These are phyloP conservation scores for Syzygium oleosum DNA, from an alignment of 345 rosid genomes.

Conservation along the genomic window DNA sequence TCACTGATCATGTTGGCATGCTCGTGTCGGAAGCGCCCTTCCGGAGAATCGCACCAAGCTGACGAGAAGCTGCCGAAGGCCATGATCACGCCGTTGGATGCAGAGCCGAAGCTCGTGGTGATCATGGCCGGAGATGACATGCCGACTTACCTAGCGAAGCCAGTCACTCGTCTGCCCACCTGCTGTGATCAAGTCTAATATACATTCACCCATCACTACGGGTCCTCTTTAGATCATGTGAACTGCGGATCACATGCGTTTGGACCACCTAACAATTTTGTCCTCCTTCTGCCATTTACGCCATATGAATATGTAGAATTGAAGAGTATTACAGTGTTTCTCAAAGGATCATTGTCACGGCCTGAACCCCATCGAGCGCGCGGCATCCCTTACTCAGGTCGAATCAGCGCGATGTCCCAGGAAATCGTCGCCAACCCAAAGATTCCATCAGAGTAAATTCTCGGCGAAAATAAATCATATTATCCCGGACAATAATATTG, in stretches of 20 bases:
- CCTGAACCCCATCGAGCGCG: too few species aligned
- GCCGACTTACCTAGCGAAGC: slow-evolving; percentile 24
- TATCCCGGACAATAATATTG: too few species aligned
- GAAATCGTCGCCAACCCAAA: too few species aligned
- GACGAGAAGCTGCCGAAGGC: neutral
- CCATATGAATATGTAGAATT: neutral
- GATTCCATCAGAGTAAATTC: too few species aligned
- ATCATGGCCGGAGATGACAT: slow-evolving; percentile 35
- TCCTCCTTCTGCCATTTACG: neutral
- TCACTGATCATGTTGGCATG: slow-evolving; percentile 21
- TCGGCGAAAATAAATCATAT: too few species aligned
- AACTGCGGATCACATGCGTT: neutral
- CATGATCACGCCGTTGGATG: neutral
- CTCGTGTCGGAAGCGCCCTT: neutral
- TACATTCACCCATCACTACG: neutral
- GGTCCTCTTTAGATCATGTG: neutral
- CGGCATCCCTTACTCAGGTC: too few species aligned
- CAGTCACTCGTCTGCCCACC: neutral
- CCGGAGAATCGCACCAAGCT: neutral
- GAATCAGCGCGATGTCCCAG: too few species aligned
- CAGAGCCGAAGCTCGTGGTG: slow-evolving; percentile 20
- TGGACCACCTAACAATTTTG: neutral
- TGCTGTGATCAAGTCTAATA: neutral
- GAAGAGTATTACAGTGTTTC: neutral
- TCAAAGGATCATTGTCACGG: neutral